A percentile compares a stretch with the other conserved stretches of the same genome.
These are phyloP conservation scores for Coffea canephora DNA, from an alignment of 257 asterid genomes.

Conservation along the genomic window DNA sequence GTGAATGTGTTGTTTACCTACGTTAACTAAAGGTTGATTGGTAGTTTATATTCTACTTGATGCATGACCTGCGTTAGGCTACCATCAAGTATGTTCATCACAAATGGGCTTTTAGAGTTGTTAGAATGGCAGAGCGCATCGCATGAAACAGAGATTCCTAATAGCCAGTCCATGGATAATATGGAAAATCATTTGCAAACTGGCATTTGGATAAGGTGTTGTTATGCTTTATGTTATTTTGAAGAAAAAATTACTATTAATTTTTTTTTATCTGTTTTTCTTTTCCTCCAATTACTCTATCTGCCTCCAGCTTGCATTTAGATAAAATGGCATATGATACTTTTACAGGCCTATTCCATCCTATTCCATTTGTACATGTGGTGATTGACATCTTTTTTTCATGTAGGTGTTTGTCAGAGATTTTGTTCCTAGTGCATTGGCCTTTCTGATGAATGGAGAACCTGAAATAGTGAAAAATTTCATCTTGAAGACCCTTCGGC, in stretches of 20 bases:
- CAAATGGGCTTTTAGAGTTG: neutral
- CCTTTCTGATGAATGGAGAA: constrained; percentile 66
- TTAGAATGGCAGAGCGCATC: neutral
- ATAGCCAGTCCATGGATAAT: neutral
- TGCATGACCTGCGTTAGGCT: neutral
- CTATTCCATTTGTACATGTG: constrained; percentile 6
- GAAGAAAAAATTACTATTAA: neutral
- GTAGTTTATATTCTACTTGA: neutral
- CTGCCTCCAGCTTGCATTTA: neutral
- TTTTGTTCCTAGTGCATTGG: constrained; percentile 71
- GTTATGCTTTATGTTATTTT: neutral
- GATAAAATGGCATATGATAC: neutral
- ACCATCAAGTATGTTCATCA: neutral
- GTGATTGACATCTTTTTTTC: constrained; percentile 15
- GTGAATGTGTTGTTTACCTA: neutral
- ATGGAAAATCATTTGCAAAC: neutral
- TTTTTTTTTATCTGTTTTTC: neutral
- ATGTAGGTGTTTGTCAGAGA: constrained; percentile 72
- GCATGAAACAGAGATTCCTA: neutral
- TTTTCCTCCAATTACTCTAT: neutral
- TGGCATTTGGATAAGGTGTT: neutral
- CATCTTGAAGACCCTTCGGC: constrained; percentile 67
- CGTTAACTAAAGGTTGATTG: neutral
- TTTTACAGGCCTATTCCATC: neutral
- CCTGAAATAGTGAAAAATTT: constrained; percentile 68